Conservation (phyloP, 805 yeast genomes). For the Kazachstania africana region DNA sequence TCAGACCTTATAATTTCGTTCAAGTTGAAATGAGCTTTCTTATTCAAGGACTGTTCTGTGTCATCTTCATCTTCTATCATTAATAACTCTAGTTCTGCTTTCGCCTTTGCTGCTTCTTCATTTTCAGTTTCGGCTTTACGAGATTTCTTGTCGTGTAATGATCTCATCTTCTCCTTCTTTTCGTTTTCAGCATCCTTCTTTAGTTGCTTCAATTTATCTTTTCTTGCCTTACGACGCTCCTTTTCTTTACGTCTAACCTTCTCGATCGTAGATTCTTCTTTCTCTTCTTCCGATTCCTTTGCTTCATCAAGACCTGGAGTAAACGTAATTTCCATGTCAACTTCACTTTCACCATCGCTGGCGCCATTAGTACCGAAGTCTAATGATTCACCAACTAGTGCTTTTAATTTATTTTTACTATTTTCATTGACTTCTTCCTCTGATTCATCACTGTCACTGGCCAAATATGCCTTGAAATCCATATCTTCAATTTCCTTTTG, state of each 20-base stretch:
- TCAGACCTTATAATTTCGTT: conserved; percentile 68
- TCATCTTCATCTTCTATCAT: conserved; percentile 49
- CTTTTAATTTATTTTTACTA: conserved; percentile 48
- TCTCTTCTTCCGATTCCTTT: conserved; percentile 26
- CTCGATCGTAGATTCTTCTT: conserved; percentile 65
- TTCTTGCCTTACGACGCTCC: conserved; percentile 80
- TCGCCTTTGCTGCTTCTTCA: conserved; percentile 30
- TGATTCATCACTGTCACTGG: conserved; percentile 55
- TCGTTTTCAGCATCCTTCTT: conserved; percentile 41
- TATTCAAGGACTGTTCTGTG: conserved; percentile 24
- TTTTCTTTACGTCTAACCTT: conserved; percentile 78
- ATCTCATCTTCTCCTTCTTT: conserved; percentile 32
- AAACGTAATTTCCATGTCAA: conserved; percentile 92
- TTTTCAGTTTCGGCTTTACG: conserved; percentile 19
- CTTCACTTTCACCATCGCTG: conserved; percentile 40
- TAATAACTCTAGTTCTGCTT: conserved; percentile 58
- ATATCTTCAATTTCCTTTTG: conserved; percentile 80
- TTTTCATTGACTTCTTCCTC: conserved; percentile 31
- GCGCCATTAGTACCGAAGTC: conserved; percentile 24
- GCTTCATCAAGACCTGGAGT: conserved; percentile 64
- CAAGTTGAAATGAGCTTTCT: conserved; percentile 62
- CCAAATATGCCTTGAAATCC: conserved; percentile 89
- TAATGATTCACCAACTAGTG: conserved; percentile 38
- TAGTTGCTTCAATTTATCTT: conserved; percentile 58
- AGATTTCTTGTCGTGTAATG: conserved; percentile 16